phyloP scores from a whole-genome alignment of 768 basidiomycete genomes.

The Amyloporia xantha region DNA sequence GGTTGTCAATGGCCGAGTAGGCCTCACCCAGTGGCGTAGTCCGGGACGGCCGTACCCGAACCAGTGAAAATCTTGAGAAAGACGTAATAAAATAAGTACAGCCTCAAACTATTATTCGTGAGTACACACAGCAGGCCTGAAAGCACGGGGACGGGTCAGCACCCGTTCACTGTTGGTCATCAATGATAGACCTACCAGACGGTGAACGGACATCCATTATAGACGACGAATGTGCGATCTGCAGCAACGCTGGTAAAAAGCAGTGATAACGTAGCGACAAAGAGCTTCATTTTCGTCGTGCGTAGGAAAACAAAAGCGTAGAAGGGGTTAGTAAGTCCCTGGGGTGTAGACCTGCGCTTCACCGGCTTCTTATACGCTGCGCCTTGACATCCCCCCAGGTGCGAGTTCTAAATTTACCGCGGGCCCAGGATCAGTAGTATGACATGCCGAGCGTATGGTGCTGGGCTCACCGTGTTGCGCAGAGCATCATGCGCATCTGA shows the following conservation, averaged over 20 bases:
- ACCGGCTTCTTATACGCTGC: no score
- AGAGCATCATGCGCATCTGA: no score
- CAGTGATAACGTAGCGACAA: slow-evolving; percentile 2
- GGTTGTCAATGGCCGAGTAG: background rate
- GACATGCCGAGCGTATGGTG: no score
- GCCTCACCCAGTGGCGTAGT: slow-evolving; percentile 6
- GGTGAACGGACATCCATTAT: slow-evolving; percentile 36
- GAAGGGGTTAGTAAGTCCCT: background rate
- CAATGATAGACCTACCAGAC: slow-evolving; percentile 27
- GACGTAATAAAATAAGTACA: background rate
- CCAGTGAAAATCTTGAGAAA: background rate
- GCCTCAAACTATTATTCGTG: background rate
- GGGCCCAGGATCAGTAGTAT: no score
- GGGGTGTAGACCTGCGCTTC: no score
- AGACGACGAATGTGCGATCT: slow-evolving; percentile 30
- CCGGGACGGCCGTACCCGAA: background rate
- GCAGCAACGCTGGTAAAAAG: slow-evolving; percentile 8
- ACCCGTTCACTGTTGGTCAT: background rate
- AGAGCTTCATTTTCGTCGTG: slow-evolving; percentile 1
- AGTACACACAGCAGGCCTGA: slow-evolving; percentile 2
- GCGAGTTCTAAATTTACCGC: no score
- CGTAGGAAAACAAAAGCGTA: background rate
- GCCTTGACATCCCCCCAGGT: no score
- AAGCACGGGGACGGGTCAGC: background rate
- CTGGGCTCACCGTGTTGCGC: no score